Conservation (phyloP, 495 filamentous ascomycete species). For the Podospora pseudoanserina region DNA sequence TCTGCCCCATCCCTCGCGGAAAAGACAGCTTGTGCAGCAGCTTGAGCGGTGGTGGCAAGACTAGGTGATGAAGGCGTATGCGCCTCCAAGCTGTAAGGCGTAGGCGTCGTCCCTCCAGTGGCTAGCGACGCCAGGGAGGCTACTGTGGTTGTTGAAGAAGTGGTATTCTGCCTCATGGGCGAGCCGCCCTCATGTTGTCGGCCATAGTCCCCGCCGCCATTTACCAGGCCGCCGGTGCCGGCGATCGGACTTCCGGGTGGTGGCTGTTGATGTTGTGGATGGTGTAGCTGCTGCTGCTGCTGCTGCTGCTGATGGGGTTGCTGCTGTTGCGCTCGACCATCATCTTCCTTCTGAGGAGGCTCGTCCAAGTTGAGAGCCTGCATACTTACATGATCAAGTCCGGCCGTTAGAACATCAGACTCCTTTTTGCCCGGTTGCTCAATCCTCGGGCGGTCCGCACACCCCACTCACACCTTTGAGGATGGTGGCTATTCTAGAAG, state of each 20-base stretch:
- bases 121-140: constrained; percentile 35
- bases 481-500: not conserved
- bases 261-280: constrained; percentile 18
- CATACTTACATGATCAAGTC: constrained; percentile 3
- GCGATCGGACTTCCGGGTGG: constrained; percentile 4
- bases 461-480: not conserved
- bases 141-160: constrained; percentile 42
- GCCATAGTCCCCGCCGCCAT: constrained; percentile 28
- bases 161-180: constrained; percentile 46
- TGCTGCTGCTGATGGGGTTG: constrained; percentile 24
- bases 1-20: constrained; percentile 47
- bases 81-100: constrained; percentile 42
- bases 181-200: constrained; percentile 34
- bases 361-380: constrained; percentile 2
- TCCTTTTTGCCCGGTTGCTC: not conserved
- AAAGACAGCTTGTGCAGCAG: constrained; percentile 41
- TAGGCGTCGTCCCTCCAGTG: constrained; percentile 41
- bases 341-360: not conserved
- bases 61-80: constrained; percentile 35
- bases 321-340: constrained; percentile 3
- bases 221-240: not conserved
- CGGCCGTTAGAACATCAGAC: not conserved
- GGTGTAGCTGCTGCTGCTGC: constrained; percentile 23
- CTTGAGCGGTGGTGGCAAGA: constrained; percentile 12
- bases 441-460: not conserved